These are phyloP conservation scores for Populus pruinosa DNA, from an alignment of 345 rosid genomes.

Conservation along the genomic window DNA sequence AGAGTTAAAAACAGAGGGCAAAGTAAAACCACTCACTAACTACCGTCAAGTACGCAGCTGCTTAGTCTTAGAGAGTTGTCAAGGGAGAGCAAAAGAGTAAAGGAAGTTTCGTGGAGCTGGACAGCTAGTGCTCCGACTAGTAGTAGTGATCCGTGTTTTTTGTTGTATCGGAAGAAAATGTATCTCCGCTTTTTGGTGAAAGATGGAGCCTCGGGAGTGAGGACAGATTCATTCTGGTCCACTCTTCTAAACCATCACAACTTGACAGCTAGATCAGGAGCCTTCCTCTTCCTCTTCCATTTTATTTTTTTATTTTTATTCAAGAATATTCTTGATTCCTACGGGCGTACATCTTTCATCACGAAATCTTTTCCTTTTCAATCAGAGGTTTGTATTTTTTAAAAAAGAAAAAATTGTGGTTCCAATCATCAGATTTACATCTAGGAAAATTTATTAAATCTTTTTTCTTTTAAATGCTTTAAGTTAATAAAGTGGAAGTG, in stretches of 20 bases:
- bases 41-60: too few species aligned
- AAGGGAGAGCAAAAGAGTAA: not conserved
- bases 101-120: not conserved
- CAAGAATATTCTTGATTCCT: not conserved
- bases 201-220: not conserved
- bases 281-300: not conserved
- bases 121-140: not conserved
- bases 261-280: not conserved
- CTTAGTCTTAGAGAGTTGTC: not conserved
- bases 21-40: too few species aligned
- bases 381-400: too few species aligned
- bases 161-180: not conserved
- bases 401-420: too few species aligned
- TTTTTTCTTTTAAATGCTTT: too few species aligned
- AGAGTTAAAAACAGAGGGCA: not conserved
- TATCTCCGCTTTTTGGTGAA: not conserved
- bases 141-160: not conserved
- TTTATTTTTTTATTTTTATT: not conserved
- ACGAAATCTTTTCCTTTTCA: too few species aligned
- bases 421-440: too few species aligned
- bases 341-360: too few species aligned
- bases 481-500: too few species aligned
- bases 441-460: too few species aligned
- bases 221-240: not conserved
- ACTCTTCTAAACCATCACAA: not conserved